A percentile compares a stretch with the other conserved stretches of the same genome.
Evolutionary conservation across 495 filamentous ascomycete genomes (phyloP).

Genomic region (Penicillium egyptiacum): DNA sequence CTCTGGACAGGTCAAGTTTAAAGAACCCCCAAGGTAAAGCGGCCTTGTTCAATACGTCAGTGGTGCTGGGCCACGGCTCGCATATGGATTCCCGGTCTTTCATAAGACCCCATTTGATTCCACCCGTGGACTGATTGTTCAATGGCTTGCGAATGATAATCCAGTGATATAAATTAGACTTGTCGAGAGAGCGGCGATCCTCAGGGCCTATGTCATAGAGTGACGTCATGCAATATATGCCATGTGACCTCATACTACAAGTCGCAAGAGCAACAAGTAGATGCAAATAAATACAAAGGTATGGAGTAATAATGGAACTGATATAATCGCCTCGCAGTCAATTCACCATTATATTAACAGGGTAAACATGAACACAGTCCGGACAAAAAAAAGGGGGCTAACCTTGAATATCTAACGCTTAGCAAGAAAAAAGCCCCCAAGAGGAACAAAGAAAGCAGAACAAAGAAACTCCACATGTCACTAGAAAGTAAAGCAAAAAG

Average conservation of each 20-base stretch:
- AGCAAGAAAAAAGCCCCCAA: neutral
- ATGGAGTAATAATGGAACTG: neutral
- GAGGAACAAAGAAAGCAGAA: neutral
- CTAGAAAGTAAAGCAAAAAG: neutral
- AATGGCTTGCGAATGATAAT: conserved; percentile 5
- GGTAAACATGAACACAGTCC: too few species aligned
- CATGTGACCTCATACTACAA: conserved; percentile 7
- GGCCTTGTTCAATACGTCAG: conserved; percentile 6
- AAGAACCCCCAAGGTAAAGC: neutral
- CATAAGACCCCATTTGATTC: neutral
- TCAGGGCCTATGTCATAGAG: conserved; percentile 9
- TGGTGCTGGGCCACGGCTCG: conserved; percentile 1
- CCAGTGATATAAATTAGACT: neutral
- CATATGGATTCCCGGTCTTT: neutral
- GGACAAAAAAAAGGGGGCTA: neutral
- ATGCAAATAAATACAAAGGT: neutral
- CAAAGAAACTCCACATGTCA: neutral
- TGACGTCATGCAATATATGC: conserved; percentile 4
- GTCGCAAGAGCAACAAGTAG: neutral
- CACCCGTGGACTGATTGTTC: neutral
- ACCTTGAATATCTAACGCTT: neutral
- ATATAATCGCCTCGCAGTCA: neutral
- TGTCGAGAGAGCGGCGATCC: conserved; percentile 3
- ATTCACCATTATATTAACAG: neutral
- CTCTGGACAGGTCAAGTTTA: conserved; percentile 10